These are phyloP conservation scores for Alternaria sp. DNA, from an alignment of 2,329 filamentous ascomycete genomes.

Conservation along the genomic window DNA sequence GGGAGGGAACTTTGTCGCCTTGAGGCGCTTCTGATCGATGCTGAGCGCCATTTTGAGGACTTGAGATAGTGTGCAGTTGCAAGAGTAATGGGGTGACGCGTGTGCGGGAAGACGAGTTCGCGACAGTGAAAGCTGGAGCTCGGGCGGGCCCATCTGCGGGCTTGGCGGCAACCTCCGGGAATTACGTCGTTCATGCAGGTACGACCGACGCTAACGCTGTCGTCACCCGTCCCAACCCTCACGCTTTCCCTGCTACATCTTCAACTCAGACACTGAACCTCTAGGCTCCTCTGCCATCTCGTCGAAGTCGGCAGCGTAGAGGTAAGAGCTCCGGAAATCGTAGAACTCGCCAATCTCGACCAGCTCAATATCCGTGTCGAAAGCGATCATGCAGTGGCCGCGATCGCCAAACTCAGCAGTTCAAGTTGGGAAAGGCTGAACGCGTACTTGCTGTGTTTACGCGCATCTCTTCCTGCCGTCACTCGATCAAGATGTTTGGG, in stretches of 20 bases:
- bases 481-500: not conserved
- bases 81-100: conserved; percentile 1
- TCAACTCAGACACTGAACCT: not conserved
- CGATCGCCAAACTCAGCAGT: not conserved
- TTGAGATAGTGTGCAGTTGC: not conserved
- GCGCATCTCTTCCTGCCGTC: not conserved
- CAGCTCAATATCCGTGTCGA: no score
- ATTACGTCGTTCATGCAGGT: conserved; percentile 25
- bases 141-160: conserved; percentile 13
- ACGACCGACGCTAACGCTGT: conserved; percentile 9
- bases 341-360: no score
- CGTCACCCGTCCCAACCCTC: not conserved
- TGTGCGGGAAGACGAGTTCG: conserved; percentile 4
- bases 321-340: no score
- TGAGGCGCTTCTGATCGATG: conserved; percentile 87
- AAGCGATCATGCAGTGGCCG: no score
- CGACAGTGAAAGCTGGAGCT: conserved; percentile 17
- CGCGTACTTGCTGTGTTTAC: not conserved
- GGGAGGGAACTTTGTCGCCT: conserved; percentile 89
- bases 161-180: conserved; percentile 8
- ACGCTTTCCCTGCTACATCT: not conserved
- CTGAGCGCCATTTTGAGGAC: conserved; percentile 71
- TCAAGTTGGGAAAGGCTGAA: not conserved
- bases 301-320: no score
- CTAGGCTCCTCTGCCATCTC: no score